phyloP scores from a whole-genome alignment of 257 asterid species.

The Scutellaria galericulata region DNA sequence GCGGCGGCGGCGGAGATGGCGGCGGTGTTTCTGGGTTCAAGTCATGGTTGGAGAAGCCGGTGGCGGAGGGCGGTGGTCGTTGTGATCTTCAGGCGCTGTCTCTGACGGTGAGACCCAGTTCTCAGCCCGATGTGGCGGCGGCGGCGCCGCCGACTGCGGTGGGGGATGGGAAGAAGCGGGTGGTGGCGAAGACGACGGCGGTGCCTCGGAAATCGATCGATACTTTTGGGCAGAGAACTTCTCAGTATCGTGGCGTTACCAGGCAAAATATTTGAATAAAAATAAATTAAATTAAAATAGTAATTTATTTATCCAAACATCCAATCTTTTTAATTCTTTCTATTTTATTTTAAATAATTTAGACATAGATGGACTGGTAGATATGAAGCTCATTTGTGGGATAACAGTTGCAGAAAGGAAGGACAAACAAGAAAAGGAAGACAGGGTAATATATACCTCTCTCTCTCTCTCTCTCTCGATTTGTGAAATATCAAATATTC shows the following conservation, averaged over 20 bases:
- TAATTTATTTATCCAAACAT: neutral
- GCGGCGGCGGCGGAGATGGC: slow-evolving; percentile 33
- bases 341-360: neutral
- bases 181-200: slow-evolving; percentile 45
- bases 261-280: slow-evolving; percentile 45
- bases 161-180: slow-evolving; percentile 58
- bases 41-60: slow-evolving; percentile 55
- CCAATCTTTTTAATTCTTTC: neutral
- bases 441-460: slow-evolving; percentile 52
- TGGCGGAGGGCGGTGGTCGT: slow-evolving; percentile 35
- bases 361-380: slow-evolving; percentile 95
- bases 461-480: neutral
- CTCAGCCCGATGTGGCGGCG: slow-evolving; percentile 30
- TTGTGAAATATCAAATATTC: slow-evolving; percentile 20
- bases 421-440: slow-evolving; percentile 93
- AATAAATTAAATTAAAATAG: neutral
- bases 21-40: slow-evolving; percentile 51
- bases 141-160: slow-evolving; percentile 29
- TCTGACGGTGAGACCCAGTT: slow-evolving; percentile 46
- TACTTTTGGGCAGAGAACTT: slow-evolving; percentile 83
- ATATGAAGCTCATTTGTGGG: slow-evolving; percentile 91
- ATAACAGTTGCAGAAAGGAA: slow-evolving; percentile 82
- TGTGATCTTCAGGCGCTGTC: slow-evolving; percentile 56
- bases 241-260: slow-evolving; percentile 88
- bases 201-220: slow-evolving; percentile 74